These are phyloP conservation scores for Earliella scabrosa DNA, from an alignment of 1,284 basidiomycete species.

Conservation along the genomic window DNA sequence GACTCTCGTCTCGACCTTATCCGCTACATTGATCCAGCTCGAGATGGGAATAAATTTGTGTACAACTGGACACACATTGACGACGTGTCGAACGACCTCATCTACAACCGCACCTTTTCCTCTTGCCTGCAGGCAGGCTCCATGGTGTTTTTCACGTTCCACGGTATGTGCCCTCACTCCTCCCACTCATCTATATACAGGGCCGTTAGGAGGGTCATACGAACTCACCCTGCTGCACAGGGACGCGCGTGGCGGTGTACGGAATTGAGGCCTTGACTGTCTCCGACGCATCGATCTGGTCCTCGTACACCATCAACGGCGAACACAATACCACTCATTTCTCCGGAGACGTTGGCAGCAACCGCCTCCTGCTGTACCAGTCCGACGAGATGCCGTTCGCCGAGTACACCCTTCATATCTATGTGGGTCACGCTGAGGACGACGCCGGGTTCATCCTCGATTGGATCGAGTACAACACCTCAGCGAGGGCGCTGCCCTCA, in stretches of 20 bases:
- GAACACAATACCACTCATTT: neutral
- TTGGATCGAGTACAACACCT: constrained; percentile 2
- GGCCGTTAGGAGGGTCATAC: too few species aligned
- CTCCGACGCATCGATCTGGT: neutral
- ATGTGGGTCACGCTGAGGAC: constrained; percentile 1
- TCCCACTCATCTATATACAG: neutral
- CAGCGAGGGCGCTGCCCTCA: neutral
- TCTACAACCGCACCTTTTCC: neutral
- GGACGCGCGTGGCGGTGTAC: neutral
- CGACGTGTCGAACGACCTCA: neutral
- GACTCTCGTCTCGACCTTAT: neutral
- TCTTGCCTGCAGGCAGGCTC: neutral
- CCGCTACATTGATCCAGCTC: constrained; percentile 1
- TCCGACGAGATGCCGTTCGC: constrained; percentile 1
- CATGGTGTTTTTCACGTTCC: constrained; percentile 1
- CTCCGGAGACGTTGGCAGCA: neutral
- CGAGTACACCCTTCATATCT: neutral
- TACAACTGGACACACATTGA: neutral
- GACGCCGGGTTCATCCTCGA: neutral
- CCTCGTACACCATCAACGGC: constrained; percentile 1
- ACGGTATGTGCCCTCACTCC: neutral
- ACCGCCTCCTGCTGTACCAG: neutral
- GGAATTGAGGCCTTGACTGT: neutral
- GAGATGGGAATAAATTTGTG: neutral
- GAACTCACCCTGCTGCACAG: too few species aligned